phyloP scores from a whole-genome alignment of 768 basidiomycete species.

The Pleurotus tuoliensis region DNA sequence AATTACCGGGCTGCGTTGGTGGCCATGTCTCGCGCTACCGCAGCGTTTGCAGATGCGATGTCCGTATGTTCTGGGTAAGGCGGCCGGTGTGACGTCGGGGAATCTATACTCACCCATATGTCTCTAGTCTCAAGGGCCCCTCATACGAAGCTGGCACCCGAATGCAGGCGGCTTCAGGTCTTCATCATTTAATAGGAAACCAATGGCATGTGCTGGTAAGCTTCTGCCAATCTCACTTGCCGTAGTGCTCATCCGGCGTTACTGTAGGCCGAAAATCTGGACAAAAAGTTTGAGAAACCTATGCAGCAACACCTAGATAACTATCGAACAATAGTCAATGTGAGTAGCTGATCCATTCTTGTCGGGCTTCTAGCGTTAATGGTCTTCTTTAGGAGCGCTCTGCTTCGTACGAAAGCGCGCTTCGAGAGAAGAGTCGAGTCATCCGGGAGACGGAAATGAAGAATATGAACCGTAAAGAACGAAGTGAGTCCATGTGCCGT shows the following conservation, averaged over 20 bases:
- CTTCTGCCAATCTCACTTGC: conserved; percentile 1
- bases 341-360: conserved; percentile 24
- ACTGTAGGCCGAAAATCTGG: conserved; percentile 73
- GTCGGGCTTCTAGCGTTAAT: background rate
- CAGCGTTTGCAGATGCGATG: conserved; percentile 83
- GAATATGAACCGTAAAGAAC: conserved; percentile 80
- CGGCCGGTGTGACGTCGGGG: background rate
- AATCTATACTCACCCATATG: background rate
- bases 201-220: conserved; percentile 86
- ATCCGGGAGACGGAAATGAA: conserved; percentile 84
- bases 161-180: conserved; percentile 80
- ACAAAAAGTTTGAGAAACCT: conserved; percentile 87
- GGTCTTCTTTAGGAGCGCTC: conserved; percentile 65
- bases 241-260: conserved; percentile 7
- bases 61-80: conserved; percentile 77
- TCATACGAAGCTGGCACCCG: conserved; percentile 77
- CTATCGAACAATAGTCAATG: conserved; percentile 71
- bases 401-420: conserved; percentile 73
- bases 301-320: conserved; percentile 79
- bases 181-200: conserved; percentile 90
- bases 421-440: conserved; percentile 78
- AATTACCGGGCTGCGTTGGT: conserved; percentile 79
- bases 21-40: conserved; percentile 78
- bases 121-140: conserved; percentile 67
- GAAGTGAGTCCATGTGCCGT: conserved; percentile 54